Conservation (phyloP, 441 rosid genomes). For the Dalechampia spathulata region DNA sequence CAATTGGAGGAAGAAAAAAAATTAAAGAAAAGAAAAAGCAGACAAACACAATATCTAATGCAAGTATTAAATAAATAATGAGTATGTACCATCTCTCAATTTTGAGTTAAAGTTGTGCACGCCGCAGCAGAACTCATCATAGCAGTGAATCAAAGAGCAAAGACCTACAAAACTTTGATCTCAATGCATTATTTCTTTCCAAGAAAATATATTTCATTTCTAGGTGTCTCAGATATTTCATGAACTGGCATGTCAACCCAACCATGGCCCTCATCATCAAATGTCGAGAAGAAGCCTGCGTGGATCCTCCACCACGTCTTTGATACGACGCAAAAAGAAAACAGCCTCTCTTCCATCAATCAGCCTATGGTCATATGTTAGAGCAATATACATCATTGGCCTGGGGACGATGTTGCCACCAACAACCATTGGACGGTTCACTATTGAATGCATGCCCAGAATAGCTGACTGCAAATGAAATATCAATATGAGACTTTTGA, state of each 20-base stretch:
- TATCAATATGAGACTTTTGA: constrained; percentile 1
- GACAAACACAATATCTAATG: neutral
- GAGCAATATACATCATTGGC: constrained; percentile 98
- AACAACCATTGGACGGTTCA: constrained; percentile 87
- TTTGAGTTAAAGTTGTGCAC: constrained; percentile 1
- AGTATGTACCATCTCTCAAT: constrained; percentile 11
- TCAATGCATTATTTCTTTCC: constrained; percentile 22
- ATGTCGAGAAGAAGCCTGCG: constrained; percentile 86
- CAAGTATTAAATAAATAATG: neutral
- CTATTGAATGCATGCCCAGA: constrained; percentile 96
- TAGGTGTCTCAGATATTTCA: constrained; percentile 12
- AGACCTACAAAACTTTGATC: constrained; percentile 25
- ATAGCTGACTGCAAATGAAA: constrained; percentile 71
- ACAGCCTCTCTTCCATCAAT: constrained; percentile 99
- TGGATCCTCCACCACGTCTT: constrained; percentile 94
- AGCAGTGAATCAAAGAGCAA: constrained; percentile 10
- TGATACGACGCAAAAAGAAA: constrained; percentile 89
- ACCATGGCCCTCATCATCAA: constrained; percentile 25
- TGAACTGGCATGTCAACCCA: neutral
- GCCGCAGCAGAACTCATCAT: constrained; percentile 28
- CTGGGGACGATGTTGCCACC: constrained; percentile 70
- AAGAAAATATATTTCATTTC: neutral
- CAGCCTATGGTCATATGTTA: constrained; percentile 91
- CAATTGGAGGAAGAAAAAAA: neutral
- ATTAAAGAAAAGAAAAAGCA: neutral